Evolutionary conservation across 129 eudicot species (phyloP).

Genomic region (Tagetes patula): DNA sequence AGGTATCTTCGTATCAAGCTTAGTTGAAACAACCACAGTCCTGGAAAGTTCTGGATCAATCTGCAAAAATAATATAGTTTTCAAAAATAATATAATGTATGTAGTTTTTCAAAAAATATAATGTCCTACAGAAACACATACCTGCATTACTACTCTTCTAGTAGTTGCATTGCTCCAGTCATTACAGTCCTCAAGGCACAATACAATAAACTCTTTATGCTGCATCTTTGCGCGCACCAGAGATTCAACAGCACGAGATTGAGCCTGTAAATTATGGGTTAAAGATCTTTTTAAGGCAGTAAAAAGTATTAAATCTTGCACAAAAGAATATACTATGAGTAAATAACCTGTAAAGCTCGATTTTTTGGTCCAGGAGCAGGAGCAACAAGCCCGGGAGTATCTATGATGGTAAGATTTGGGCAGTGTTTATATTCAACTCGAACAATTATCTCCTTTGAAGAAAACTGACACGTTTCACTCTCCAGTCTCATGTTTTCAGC

Average conservation of each 20-base stretch:
- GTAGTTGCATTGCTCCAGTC: slow-evolving; percentile 99
- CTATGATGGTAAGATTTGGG: slow-evolving; percentile 94
- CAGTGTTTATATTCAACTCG: slow-evolving; percentile 86
- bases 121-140: slow-evolving; percentile 32
- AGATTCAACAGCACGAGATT: slow-evolving; percentile 94
- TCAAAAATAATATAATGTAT: neutral
- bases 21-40: slow-evolving; percentile 91
- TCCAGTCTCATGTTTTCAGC: slow-evolving; percentile 98
- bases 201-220: slow-evolving; percentile 85
- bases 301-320: neutral
- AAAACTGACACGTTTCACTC: slow-evolving; percentile 75
- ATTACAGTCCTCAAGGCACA: slow-evolving; percentile 96
- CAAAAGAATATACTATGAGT: neutral
- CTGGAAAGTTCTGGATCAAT: slow-evolving; percentile 98
- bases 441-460: slow-evolving; percentile 86
- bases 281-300: neutral
- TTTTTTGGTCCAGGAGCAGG: slow-evolving; percentile 93
- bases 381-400: slow-evolving; percentile 98
- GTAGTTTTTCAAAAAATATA: neutral
- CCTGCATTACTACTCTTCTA: slow-evolving; percentile 97
- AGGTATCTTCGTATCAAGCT: slow-evolving; percentile 93
- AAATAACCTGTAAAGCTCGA: slow-evolving; percentile 75
- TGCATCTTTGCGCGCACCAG: slow-evolving; percentile 97
- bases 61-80: slow-evolving; percentile 35
- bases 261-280: slow-evolving; percentile 48